These are phyloP conservation scores for Sordariomycetes sp. DNA, from an alignment of 2,329 filamentous ascomycete species.

Conservation along the genomic window DNA sequence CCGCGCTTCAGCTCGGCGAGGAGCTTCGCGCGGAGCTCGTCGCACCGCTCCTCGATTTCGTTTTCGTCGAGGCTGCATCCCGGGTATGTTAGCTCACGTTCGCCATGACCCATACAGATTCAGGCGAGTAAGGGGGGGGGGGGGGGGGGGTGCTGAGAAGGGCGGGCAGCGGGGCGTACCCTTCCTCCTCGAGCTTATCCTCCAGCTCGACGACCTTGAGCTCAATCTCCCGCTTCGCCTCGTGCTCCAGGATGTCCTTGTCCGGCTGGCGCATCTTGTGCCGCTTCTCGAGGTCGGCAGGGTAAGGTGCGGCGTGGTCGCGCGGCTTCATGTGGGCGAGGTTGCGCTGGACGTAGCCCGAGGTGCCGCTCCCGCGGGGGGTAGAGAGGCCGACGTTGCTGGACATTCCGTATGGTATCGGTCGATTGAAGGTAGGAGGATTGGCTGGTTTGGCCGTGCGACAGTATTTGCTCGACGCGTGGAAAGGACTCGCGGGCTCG, in stretches of 20 bases:
- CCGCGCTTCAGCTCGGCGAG: constrained; percentile 20
- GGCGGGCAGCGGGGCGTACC: constrained; percentile 30
- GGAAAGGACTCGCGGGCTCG: background rate
- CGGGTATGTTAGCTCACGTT: background rate
- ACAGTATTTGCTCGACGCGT: too few species aligned
- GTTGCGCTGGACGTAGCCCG: constrained; percentile 95
- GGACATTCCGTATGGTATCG: constrained; percentile 52
- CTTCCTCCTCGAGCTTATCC: constrained; percentile 85
- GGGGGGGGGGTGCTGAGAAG: background rate
- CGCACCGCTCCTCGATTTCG: constrained; percentile 62
- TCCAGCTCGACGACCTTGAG: constrained; percentile 85
- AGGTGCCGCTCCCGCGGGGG: constrained; percentile 88
- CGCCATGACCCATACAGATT: too few species aligned
- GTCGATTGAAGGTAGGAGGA: too few species aligned
- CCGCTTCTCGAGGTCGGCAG: constrained; percentile 53
- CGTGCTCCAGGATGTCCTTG: constrained; percentile 85
- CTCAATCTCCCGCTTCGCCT: constrained; percentile 80
- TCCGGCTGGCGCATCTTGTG: constrained; percentile 78
- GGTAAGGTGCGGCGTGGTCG: constrained; percentile 67
- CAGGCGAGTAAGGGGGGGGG: background rate
- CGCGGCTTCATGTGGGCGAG: constrained; percentile 77
- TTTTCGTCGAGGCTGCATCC: constrained; percentile 60
- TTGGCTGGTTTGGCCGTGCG: too few species aligned
- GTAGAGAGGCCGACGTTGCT: constrained; percentile 95
- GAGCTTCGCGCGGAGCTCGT: constrained; percentile 26